Base-by-base conservation (phyloP, 2,329 filamentous ascomycete species). In the Aureobasidium sp. region DNA sequence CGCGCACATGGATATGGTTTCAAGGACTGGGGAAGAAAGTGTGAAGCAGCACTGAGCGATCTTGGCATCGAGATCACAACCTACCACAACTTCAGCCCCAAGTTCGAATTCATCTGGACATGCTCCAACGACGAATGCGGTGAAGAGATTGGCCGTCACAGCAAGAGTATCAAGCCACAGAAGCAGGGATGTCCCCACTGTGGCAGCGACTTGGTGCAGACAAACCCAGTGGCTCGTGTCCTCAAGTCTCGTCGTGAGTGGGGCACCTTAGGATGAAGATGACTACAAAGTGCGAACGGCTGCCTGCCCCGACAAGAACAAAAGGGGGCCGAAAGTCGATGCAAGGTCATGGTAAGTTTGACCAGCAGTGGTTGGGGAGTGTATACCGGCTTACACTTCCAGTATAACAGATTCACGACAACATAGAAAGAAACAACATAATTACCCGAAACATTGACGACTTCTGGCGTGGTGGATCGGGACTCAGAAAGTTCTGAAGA, bases 21-120 rank as follows among this genome's bases (percentile, higher is more conserved):
- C 81, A 92, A 95, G 73, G 71, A 74, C 0, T 96, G 91, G 84
- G 86, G 86, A 80, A 4, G 69, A 72, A 53, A 83, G 78, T 73
- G 84, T 77, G 74, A 83, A 77, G 67, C 65, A 3, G 79, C 79
- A 0, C 89, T 92, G 67, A 80, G 77, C 1, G 71, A 82, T 51
- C 79, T 84, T 2, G 87, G 84, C 4, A 76, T 97, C 41, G 77
- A 87, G 41, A 90, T 97, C 23, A 96, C 91, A 1, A 97, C 91
- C 0, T 94, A 90, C 70, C 93, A 99, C 75, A 83, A 79, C 41
- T 99, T 97, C 42, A 83, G 87, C 53, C 97, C 97, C 69, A 87
- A 92, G 68, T 96, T 90, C 7, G 47, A 51, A 12, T 51, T 20
- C 29, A 51, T 51, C 47, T 51, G 47, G 47, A 34, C 29, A 23